A percentile compares a stretch with the other conserved stretches of the same genome.
Evolutionary conservation across 2,329 filamentous ascomycete species (phyloP).

Genomic region (Phoma sp.): DNA sequence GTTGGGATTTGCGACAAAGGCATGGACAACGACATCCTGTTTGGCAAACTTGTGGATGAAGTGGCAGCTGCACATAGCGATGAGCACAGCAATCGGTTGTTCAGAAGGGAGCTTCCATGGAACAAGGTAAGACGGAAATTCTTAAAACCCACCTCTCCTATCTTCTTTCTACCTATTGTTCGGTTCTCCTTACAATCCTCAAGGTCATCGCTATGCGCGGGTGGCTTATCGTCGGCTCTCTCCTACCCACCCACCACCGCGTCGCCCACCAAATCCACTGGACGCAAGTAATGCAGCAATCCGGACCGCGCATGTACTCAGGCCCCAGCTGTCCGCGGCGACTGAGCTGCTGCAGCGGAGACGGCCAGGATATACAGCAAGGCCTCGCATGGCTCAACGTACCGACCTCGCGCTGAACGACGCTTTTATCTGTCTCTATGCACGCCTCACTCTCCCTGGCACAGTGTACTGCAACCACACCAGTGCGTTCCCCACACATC

Average conservation of each 20-base stretch:
- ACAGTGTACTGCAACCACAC: background rate
- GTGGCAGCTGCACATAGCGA: conserved; percentile 28
- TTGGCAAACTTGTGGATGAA: conserved; percentile 16
- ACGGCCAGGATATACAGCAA: conserved; percentile 11
- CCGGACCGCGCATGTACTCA: conserved; percentile 24
- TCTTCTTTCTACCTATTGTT: background rate
- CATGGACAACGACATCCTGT: background rate
- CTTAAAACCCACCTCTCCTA: background rate
- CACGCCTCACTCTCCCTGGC: background rate
- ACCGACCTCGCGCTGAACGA: conserved; percentile 11
- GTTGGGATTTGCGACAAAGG: background rate
- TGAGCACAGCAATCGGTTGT: conserved; percentile 26
- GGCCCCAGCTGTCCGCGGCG: conserved; percentile 18
- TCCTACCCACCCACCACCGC: conserved; percentile 13
- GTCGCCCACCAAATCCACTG: conserved; percentile 28
- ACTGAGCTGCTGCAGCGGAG: conserved; percentile 10
- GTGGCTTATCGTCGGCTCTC: conserved; percentile 23
- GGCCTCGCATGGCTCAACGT: conserved; percentile 20
- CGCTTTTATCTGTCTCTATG: background rate
- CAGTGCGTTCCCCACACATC: background rate
- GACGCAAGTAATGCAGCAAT: conserved; percentile 20
- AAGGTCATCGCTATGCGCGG: conserved; percentile 24
- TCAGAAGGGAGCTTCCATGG: conserved; percentile 29
- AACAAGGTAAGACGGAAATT: conserved; percentile 33
- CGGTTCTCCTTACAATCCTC: background rate